Percentiles rank a stretch among this genome's conserved stretches.
Conservation (phyloP, 768 basidiomycete species). For the Lentinus tigrinus region DNA sequence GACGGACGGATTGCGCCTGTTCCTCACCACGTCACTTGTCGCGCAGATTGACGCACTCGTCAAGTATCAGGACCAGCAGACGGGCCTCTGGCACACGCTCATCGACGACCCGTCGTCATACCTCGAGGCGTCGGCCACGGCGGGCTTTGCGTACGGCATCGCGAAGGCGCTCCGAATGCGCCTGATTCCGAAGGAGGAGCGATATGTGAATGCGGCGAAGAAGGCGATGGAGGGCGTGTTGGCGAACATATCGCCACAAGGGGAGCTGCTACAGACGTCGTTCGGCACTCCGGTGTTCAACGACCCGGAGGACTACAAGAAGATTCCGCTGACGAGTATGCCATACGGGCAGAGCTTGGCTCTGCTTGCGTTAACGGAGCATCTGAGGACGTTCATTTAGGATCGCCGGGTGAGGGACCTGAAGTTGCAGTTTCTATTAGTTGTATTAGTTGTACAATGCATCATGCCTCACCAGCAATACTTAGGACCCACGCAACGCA, state of each 20-base stretch:
- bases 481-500: too few species aligned
- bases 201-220: slow-evolving; percentile 36
- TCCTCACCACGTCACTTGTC: slow-evolving; percentile 39
- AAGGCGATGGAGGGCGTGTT: slow-evolving; percentile 44
- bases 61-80: slow-evolving; percentile 40
- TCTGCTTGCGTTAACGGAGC: slow-evolving; percentile 48
- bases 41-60: slow-evolving; percentile 51
- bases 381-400: slow-evolving; percentile 41
- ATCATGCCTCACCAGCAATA: too few species aligned
- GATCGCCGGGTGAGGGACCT: too few species aligned
- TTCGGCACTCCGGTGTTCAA: slow-evolving; percentile 56
- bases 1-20: slow-evolving; percentile 42
- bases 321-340: slow-evolving; percentile 55
- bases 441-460: too few species aligned
- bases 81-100: slow-evolving; percentile 56
- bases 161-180: slow-evolving; percentile 42
- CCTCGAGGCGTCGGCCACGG: slow-evolving; percentile 48
- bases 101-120: slow-evolving; percentile 51
- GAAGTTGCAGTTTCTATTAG: too few species aligned
- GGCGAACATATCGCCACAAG: slow-evolving; percentile 42
- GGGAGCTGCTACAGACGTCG: slow-evolving; percentile 47
- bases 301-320: slow-evolving; percentile 46
- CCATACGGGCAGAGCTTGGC: slow-evolving; percentile 57
- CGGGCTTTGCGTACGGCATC: slow-evolving; percentile 50
- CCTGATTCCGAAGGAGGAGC: slow-evolving; percentile 40